Percentiles rank a stretch among this genome's conserved stretches.
phyloP scores from a whole-genome alignment of 257 asterid genomes.

The Cordia subcordata region DNA sequence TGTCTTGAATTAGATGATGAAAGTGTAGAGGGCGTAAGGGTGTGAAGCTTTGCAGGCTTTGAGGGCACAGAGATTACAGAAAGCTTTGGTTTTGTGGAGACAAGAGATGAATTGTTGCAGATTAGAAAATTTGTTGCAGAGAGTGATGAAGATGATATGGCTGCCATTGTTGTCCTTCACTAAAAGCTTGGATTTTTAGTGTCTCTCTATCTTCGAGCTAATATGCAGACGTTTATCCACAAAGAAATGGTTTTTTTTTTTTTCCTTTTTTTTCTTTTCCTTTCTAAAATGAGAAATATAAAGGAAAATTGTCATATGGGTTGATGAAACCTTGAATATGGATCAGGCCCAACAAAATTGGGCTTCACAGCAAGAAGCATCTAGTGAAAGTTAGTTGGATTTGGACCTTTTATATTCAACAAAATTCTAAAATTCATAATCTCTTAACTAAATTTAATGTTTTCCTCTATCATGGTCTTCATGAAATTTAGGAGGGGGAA shows the following conservation, averaged over 20 bases:
- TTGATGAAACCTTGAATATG: no score
- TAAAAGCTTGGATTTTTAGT: background rate
- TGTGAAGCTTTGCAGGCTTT: constrained; percentile 25
- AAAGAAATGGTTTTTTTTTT: constrained; percentile 1
- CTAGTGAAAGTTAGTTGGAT: no score
- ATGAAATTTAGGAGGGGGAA: no score
- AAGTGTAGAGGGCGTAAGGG: constrained; percentile 33
- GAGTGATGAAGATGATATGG: constrained; percentile 40
- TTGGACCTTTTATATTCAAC: no score
- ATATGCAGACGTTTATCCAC: constrained; percentile 32
- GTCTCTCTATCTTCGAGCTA: background rate
- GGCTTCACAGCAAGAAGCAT: no score
- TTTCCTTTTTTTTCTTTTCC: background rate
- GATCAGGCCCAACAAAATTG: no score
- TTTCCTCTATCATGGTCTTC: no score
- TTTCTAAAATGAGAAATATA: background rate
- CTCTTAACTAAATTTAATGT: no score
- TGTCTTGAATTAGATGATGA: constrained; percentile 34
- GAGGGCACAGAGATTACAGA: constrained; percentile 33
- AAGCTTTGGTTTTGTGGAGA: constrained; percentile 36
- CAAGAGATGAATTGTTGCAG: constrained; percentile 41
- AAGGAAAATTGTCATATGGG: no score
- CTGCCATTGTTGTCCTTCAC: constrained; percentile 33
- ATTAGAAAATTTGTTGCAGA: constrained; percentile 36
- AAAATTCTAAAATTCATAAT: no score